Percentiles rank a stretch among this genome's conserved stretches.
These are phyloP conservation scores for Candida pseudoviswanathii DNA, from an alignment of 1,139 yeast genomes.

Conservation along the genomic window DNA sequence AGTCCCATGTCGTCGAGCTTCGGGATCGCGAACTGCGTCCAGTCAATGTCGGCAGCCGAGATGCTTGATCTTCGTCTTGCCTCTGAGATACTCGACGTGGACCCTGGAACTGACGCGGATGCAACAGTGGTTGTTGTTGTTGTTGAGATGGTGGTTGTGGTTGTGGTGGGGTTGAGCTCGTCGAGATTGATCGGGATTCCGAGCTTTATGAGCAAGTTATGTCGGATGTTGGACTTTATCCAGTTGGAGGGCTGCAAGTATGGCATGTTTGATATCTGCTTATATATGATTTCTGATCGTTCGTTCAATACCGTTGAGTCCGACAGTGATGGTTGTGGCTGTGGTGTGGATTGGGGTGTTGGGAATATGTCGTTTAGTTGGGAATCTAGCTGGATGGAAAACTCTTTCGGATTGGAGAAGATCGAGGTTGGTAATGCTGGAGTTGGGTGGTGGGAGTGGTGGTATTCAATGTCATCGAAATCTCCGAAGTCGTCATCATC, in stretches of 20 bases:
- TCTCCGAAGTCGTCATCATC: constrained; percentile 13
- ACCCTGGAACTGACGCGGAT: not conserved
- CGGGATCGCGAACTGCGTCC: constrained; percentile 35
- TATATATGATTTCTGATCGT: constrained; percentile 30
- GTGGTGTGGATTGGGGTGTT: not conserved
- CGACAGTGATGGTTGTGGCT: not conserved
- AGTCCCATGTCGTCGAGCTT: constrained; percentile 26
- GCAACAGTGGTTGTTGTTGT: not conserved
- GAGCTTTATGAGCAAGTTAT: constrained; percentile 53
- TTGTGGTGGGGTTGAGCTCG: constrained; percentile 29
- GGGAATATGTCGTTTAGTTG: constrained; percentile 25
- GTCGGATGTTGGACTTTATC: constrained; percentile 59
- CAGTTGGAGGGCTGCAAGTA: constrained; percentile 56
- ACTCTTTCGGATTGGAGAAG: not conserved
- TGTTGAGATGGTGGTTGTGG: constrained; percentile 1
- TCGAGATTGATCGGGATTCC: constrained; percentile 65
- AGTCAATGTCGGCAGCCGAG: constrained; percentile 31
- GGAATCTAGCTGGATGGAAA: constrained; percentile 4
- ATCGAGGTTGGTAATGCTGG: constrained; percentile 2
- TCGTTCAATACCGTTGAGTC: constrained; percentile 24
- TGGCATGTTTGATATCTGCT: constrained; percentile 42
- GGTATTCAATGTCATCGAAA: constrained; percentile 13
- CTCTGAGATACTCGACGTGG: not conserved
- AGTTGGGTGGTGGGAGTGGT: not conserved
- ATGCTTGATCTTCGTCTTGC: constrained; percentile 23